Base-by-base conservation (phyloP, 2,329 filamentous ascomycete species). In the Chaetomium sp. region DNA sequence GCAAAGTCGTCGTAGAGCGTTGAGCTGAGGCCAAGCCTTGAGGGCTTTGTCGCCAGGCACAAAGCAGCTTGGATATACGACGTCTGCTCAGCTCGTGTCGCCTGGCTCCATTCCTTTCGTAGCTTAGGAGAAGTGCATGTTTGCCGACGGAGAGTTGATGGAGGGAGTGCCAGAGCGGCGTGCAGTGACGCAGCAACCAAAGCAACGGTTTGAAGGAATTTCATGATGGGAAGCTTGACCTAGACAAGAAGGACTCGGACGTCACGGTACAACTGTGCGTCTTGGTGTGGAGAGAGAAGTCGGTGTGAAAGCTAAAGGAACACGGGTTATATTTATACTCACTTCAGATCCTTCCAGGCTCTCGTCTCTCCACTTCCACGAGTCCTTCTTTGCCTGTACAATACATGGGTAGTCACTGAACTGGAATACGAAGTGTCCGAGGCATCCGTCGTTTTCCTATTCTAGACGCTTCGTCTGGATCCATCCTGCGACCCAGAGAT, bases 71-170 rank as follows among this genome's bases (percentile, higher is more conserved):
- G 45, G n/a, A 47, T 47, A 47, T 47, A 47, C 45, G 45, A 47
- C n/a, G n/a, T 23, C n/a, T 47, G 19, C n/a, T 47, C 45, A 1
- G 45, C 45, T n/a, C 19, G 45, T 47, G 45, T 47, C 9, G 45
- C 45, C n/a, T 47, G 45, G 45, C 45, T 23, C 45, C 45, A 47
- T 47, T 47, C 45, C 45, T 47, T 47, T 47, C 45, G 45, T 21
- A 47, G 45, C 16, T 47, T 47, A n/a, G n/a, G 45, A 47, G 45
- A 23, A 23, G 45, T 47, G 45, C 45, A 47, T 23, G 45, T n/a
- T 6, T 47, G 45, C 45, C 45, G 45, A 12, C 45, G 45, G n/a
- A 6, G 45, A 47, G 45, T 47, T 47, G 45, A 47, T 23, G 45
- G n/a, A 47, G 45, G n/a, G 4, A 47, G n/a, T 3, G 45, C 45